phyloP scores from a whole-genome alignment of 148 eudicot species.

The Spergularia marina region DNA sequence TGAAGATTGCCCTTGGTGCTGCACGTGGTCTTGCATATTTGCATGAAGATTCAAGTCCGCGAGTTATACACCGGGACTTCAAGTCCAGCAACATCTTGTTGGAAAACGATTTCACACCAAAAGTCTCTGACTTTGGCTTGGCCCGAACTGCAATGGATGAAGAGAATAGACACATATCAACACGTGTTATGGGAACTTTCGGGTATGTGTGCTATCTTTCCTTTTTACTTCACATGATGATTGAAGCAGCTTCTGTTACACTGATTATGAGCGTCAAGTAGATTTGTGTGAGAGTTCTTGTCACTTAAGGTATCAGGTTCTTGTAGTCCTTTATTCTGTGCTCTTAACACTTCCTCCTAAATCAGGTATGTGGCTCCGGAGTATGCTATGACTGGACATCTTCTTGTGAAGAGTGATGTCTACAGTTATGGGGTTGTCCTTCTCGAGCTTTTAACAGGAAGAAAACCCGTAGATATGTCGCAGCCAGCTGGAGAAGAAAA shows the following conservation, averaged over 20 bases:
- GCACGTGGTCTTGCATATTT: conserved; percentile 95
- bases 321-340: background rate
- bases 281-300: background rate
- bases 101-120: conserved; percentile 89
- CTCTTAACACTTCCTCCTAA: background rate
- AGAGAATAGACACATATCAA: conserved; percentile 70
- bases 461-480: conserved; percentile 93
- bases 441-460: conserved; percentile 90
- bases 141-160: conserved; percentile 81
- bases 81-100: conserved; percentile 90
- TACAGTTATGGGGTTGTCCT: conserved; percentile 97
- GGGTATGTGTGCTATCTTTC: conserved; percentile 46
- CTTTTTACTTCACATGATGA: background rate
- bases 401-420: conserved; percentile 94
- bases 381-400: conserved; percentile 99
- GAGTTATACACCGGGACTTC: conserved; percentile 94
- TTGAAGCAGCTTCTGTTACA: background rate
- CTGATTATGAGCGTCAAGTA: background rate
- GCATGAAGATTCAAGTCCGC: conserved; percentile 96
- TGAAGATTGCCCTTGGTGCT: conserved; percentile 90
- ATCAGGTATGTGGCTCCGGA: conserved; percentile 96
- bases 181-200: conserved; percentile 97
- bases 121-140: conserved; percentile 98
- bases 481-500: conserved; percentile 87
- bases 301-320: background rate